phyloP scores from a whole-genome alignment of 2,329 filamentous ascomycete genomes.

The Penicillium sp. region DNA sequence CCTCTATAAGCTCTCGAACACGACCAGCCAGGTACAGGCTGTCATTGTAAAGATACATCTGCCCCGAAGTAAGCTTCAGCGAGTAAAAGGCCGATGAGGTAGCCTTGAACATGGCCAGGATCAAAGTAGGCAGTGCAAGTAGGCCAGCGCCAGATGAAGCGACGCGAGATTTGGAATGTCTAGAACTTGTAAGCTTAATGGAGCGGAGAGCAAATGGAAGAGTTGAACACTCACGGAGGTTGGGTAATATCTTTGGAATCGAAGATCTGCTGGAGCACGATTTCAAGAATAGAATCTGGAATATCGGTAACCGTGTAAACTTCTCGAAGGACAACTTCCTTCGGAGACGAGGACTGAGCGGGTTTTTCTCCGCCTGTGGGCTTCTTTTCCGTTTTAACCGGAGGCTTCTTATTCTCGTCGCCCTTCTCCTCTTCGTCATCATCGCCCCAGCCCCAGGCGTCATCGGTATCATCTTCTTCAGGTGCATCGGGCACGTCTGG shows the following conservation, averaged over 20 bases:
- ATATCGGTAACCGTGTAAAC: conserved; percentile 86
- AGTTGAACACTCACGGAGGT: conserved; percentile 33
- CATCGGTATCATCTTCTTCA: conserved; percentile 47
- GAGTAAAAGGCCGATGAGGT: conserved; percentile 49
- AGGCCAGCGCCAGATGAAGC: conserved; percentile 45
- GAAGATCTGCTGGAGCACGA: conserved; percentile 42
- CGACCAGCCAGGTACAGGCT: conserved; percentile 58
- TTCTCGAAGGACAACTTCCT: conserved; percentile 77
- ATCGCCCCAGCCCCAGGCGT: conserved; percentile 86
- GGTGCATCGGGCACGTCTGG: conserved; percentile 9
- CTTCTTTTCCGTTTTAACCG: conserved; percentile 17
- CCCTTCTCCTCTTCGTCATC: conserved; percentile 49
- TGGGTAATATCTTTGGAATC: conserved; percentile 43
- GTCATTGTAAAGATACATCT: conserved; percentile 68
- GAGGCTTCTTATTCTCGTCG: conserved; percentile 14
- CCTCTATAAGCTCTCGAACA: conserved; percentile 50
- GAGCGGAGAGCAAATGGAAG: neutral
- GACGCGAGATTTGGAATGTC: conserved; percentile 37
- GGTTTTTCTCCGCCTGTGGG: conserved; percentile 24
- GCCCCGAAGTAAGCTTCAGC: conserved; percentile 49
- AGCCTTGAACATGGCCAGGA: conserved; percentile 53
- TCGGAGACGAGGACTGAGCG: conserved; percentile 28
- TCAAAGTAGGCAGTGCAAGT: conserved; percentile 47
- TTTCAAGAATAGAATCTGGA: conserved; percentile 67
- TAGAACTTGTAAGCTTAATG: conserved; percentile 24